Percentiles rank a stretch among this genome's conserved stretches.
These are phyloP conservation scores for Trametes sp. DNA, from an alignment of 1,284 basidiomycete species.

Conservation along the genomic window DNA sequence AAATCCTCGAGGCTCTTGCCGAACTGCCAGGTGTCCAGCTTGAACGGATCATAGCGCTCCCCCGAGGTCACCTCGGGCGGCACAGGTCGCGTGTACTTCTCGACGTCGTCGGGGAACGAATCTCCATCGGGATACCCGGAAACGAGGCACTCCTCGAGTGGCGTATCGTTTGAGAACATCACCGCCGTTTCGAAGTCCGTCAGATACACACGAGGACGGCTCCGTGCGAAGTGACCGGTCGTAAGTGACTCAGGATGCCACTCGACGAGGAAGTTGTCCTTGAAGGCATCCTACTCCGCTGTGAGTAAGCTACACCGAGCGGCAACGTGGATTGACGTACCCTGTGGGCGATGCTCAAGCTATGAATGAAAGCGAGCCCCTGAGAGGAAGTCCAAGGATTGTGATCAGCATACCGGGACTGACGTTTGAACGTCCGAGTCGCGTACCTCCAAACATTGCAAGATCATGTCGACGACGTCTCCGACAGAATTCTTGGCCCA, in stretches of 20 bases:
- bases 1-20: conserved; percentile 9
- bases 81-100: background rate
- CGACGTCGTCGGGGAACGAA: background rate
- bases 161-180: conserved; percentile 27
- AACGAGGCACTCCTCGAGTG: background rate
- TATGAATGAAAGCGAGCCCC: conserved; percentile 14
- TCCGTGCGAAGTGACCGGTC: conserved; percentile 23
- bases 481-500: conserved; percentile 41
- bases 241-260: conserved; percentile 39
- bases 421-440: background rate
- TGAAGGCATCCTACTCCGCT: conserved; percentile 38
- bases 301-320: background rate
- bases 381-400: background rate
- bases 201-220: conserved; percentile 39
- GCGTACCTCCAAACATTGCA: conserved; percentile 39
- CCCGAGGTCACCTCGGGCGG: background rate
- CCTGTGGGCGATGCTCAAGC: conserved; percentile 12
- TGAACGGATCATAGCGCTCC: conserved; percentile 16
- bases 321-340: background rate
- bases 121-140: background rate
- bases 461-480: conserved; percentile 40
- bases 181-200: conserved; percentile 42
- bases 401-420: background rate
- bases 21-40: conserved; percentile 22
- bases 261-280: conserved; percentile 39